A percentile compares a stretch with the other conserved stretches of the same genome.
Conservation (phyloP, 768 basidiomycete genomes). For the Solioccasus polychromus region DNA sequence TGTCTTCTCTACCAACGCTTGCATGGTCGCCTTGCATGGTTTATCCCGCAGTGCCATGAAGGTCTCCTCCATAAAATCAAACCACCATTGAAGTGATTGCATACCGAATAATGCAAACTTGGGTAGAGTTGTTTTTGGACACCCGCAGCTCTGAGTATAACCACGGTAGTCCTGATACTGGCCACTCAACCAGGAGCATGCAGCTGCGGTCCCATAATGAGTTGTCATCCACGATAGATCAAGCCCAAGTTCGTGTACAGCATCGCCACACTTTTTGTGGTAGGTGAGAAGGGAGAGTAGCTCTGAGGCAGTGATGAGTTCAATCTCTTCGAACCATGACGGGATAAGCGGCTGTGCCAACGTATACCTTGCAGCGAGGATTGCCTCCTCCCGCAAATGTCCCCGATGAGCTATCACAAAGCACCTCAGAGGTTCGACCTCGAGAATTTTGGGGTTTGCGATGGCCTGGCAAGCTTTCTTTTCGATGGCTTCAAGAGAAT, state of each 20-base stretch:
- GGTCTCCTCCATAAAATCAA: conserved; percentile 13
- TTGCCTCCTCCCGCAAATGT: conserved; percentile 19
- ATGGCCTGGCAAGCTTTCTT: conserved; percentile 17
- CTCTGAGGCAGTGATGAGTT: conserved; percentile 23
- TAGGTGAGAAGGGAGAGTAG: conserved; percentile 27
- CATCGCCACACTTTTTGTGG: conserved; percentile 14
- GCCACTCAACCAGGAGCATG: conserved; percentile 9
- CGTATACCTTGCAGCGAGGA: conserved; percentile 27
- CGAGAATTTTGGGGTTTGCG: conserved; percentile 14
- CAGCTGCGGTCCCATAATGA: conserved; percentile 9
- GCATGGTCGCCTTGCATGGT: too few relatives aligned
- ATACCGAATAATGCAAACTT: not conserved
- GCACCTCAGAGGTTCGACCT: conserved; percentile 23
- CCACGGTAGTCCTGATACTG: too few relatives aligned
- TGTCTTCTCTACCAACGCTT: too few relatives aligned
- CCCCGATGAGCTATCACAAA: conserved; percentile 30
- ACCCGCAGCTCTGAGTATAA: conserved; percentile 1
- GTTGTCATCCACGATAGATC: conserved; percentile 15
- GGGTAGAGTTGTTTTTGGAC: not conserved
- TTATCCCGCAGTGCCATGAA: conserved; percentile 15
- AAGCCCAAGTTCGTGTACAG: not conserved
- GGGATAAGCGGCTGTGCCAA: conserved; percentile 26
- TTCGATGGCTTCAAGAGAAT: conserved; percentile 14
- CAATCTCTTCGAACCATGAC: conserved; percentile 26
- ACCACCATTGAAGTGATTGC: conserved; percentile 20